These are phyloP conservation scores for Rhodotorula sp. DNA, from an alignment of 1,284 basidiomycete species.

Conservation along the genomic window DNA sequence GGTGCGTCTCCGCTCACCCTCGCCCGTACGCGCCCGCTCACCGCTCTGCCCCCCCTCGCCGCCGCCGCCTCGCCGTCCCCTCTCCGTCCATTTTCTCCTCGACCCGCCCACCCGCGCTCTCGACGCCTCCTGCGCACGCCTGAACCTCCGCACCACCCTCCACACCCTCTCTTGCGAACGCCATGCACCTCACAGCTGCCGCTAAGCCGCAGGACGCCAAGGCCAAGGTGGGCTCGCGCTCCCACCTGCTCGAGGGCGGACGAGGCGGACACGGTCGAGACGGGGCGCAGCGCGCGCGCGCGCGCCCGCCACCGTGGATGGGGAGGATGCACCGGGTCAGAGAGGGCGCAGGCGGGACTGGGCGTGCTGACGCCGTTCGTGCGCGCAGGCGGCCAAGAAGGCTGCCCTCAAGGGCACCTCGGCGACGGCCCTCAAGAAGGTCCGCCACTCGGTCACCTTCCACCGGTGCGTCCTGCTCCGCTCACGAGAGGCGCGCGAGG, in stretches of 20 bases:
- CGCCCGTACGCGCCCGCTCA: not conserved
- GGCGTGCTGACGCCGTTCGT: conserved; percentile 42
- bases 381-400: conserved; percentile 95
- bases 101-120: not conserved
- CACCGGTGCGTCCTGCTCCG: conserved; percentile 60
- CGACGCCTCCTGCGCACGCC: not conserved
- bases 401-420: conserved; percentile 86
- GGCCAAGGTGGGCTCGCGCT: conserved; percentile 39
- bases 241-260: no score
- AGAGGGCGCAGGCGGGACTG: not conserved
- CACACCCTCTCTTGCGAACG: not conserved
- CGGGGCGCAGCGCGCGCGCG: no score
- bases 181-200: conserved; percentile 16
- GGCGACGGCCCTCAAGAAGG: conserved; percentile 76
- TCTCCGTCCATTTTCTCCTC: not conserved
- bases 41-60: no score
- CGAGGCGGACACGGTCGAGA: no score
- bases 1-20: not conserved
- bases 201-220: conserved; percentile 44
- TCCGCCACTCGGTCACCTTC: conserved; percentile 85
- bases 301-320: no score
- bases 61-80: not conserved
- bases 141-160: no score
- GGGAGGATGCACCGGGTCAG: no score
- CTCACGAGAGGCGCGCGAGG: not conserved